Conservation (phyloP, 345 rosid species). For the Brassica nigra region DNA sequence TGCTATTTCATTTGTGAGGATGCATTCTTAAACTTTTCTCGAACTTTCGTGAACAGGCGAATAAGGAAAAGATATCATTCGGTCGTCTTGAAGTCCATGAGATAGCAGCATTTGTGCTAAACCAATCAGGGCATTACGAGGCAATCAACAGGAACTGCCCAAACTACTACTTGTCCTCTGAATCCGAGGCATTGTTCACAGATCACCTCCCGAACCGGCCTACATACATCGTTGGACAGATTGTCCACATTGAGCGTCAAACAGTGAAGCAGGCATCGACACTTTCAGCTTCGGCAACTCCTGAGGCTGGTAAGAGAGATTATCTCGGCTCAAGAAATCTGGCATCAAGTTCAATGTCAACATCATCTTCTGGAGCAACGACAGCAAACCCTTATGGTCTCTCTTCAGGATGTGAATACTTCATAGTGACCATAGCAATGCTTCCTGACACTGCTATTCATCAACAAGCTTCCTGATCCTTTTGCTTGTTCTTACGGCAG, state of each 20-base stretch:
- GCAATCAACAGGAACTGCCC: conserved; percentile 75
- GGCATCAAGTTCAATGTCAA: conserved; percentile 50
- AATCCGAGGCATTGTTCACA: conserved; percentile 88
- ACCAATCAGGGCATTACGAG: conserved; percentile 76
- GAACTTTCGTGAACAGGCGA: conserved; percentile 58
- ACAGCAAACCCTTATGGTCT: conserved; percentile 75
- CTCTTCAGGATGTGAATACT: conserved; percentile 85
- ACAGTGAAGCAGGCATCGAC: conserved; percentile 52
- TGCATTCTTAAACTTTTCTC: background rate
- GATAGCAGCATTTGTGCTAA: conserved; percentile 90
- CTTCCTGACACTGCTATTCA: conserved; percentile 82
- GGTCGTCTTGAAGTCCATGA: conserved; percentile 86
- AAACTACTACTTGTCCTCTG: conserved; percentile 83
- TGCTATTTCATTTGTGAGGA: background rate
- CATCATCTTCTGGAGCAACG: conserved; percentile 37
- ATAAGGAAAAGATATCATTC: conserved; percentile 89
- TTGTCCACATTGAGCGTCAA: conserved; percentile 92
- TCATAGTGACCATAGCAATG: conserved; percentile 95
- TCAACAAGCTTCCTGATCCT: conserved; percentile 88
- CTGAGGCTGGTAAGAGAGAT: conserved; percentile 50
- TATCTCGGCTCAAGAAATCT: conserved; percentile 51
- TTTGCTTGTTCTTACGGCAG: conserved; percentile 55
- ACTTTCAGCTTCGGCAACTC: conserved; percentile 44
- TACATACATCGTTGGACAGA: conserved; percentile 77
- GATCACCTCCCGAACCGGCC: conserved; percentile 87